Base-by-base conservation (phyloP, 208 protist species). In the Trypanosoma brucei region DNA sequence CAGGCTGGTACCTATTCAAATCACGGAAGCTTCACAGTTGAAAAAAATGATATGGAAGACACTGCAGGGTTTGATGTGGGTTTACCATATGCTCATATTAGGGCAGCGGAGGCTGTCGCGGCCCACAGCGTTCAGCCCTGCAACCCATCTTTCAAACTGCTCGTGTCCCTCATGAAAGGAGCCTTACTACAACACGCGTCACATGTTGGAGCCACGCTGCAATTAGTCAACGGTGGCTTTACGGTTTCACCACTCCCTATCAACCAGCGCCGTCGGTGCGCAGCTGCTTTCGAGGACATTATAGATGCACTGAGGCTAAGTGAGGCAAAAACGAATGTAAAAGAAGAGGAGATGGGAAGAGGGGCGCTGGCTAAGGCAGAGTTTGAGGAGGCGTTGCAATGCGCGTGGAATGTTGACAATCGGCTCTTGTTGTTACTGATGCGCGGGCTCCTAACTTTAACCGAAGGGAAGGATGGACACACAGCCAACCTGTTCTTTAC, bases 31-130 rank as follows among this genome's bases (percentile, higher is more conserved):
- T 7, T 8, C 31, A 13, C 2, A 37, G 38, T 55, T 11, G 56
- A 68, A 60, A 70, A 75, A 34, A 72, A 67, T 30, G 59, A 67
- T 2, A 39, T 50, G 35, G 59, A 59, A 65, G 46, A 11, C 31
- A 62, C 48, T 2, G 62, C 78, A 9, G 73, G 68, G 36, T 78
- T 80, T 55, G 78, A 86, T 54, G 83, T 86, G 38, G 83, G 83
- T 3, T 68, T 90, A 4, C 75, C 83, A 3, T 84, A 86, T 59
- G 71, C 70, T 22, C 83, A 90, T 52, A 55, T 90, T 14, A 62
- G 74, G 30, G 77, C 80, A 1, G 83, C 83, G 6, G 83, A 84
- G 62, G 45, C 45, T 8, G 72, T 69, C 3, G 58, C 71, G 5
- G 62, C 66, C 49, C 57, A 67, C 38, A 60, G 62, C 30, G 49